phyloP scores from a whole-genome alignment of 192 early-diverging fungal genomes.

The Phlyctochytrium bullatum region DNA sequence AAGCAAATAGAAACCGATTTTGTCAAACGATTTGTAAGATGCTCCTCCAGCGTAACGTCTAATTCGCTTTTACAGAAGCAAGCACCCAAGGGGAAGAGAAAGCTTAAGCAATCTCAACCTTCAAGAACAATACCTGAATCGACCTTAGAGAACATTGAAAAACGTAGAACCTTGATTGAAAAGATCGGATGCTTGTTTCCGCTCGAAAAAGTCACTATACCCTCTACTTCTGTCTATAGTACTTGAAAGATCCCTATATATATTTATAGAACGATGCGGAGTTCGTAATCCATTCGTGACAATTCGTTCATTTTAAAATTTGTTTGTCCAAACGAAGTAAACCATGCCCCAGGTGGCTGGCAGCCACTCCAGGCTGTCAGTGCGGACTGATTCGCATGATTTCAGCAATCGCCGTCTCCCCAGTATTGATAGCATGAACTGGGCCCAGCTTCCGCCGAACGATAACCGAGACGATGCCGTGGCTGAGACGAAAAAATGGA shows the following conservation, averaged over 20 bases:
- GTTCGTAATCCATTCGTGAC: too few relatives aligned
- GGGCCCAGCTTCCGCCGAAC: too few relatives aligned
- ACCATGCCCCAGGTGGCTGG: too few relatives aligned
- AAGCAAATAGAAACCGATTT: constrained; percentile 87
- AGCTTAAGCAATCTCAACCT: constrained; percentile 1
- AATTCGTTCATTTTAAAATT: too few relatives aligned
- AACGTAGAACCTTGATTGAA: constrained; percentile 33
- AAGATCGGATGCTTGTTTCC: constrained; percentile 38
- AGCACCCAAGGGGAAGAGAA: constrained; percentile 23
- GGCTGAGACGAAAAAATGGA: neutral
- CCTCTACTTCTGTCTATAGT: constrained; percentile 30
- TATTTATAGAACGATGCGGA: neutral
- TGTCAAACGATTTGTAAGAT: constrained; percentile 76
- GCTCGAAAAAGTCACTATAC: constrained; percentile 31
- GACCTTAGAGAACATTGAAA: constrained; percentile 32
- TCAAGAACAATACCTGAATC: constrained; percentile 27
- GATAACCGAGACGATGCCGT: too few relatives aligned
- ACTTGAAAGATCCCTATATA: neutral
- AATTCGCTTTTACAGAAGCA: constrained; percentile 6
- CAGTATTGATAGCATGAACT: too few relatives aligned
- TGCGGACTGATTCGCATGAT: too few relatives aligned
- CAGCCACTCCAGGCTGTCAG: too few relatives aligned
- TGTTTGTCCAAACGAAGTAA: too few relatives aligned
- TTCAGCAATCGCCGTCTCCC: too few relatives aligned
- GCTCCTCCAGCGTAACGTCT: neutral